Evolutionary conservation across 345 rosid genomes (phyloP).

Genomic region (Dovyalis caffra): DNA sequence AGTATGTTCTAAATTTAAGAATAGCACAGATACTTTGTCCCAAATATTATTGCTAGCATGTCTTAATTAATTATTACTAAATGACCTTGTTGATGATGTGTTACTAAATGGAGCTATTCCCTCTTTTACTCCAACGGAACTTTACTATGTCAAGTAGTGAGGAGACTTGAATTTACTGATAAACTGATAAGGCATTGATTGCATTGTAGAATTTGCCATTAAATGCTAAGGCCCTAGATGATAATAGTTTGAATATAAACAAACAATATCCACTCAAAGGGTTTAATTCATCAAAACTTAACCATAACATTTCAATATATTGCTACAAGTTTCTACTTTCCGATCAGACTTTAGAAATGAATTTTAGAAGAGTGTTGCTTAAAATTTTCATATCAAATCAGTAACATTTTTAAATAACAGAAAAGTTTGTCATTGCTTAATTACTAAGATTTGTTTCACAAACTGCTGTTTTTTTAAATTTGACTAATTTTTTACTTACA

Average conservation of each 20-base stretch:
- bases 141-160: neutral
- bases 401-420: neutral
- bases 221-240: neutral
- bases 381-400: neutral
- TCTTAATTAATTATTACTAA: neutral
- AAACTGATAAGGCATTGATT: neutral
- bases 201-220: neutral
- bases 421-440: neutral
- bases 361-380: neutral
- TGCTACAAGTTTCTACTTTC: neutral
- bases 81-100: neutral
- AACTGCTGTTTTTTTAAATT: neutral
- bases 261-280: neutral
- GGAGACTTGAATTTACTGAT: neutral
- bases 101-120: neutral
- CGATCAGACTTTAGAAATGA: neutral
- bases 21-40: neutral
- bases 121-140: neutral
- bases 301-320: too few relatives aligned
- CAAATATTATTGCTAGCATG: too few relatives aligned
- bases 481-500: neutral
- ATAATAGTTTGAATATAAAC: neutral
- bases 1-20: neutral
- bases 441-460: neutral
- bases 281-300: too few relatives aligned